Base-by-base conservation (phyloP, 192 early-diverging fungal species). In the Phlyctochytrium bullatum region DNA sequence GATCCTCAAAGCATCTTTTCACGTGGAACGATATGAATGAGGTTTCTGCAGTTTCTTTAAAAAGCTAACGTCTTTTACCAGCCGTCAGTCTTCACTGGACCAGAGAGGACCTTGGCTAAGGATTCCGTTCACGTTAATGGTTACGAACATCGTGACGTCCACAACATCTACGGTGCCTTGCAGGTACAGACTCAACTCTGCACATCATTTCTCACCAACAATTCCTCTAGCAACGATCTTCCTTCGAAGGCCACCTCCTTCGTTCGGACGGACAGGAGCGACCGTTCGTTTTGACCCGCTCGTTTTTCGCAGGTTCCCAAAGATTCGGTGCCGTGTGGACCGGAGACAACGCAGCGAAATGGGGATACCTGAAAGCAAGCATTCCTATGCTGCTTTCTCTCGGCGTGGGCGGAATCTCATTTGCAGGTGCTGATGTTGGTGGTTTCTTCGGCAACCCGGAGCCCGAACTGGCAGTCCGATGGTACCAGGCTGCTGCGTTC, bases 11-110 rank as follows among this genome's bases (percentile, higher is more conserved):
- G 24, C 71, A 70, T 51, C 82, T 98, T n/a, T 94, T 90, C 76
- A 89, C 93, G 1, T 99, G 97, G 97, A 98, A 97, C 77, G 97
- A 99, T 68, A 99, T 99, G 97, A 99, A 99, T 74, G 97, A 99
- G 40, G 40, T 47, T 14, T n/a, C n/a, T n/a, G n/a, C n/a, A n/a
- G n/a, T n/a, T n/a, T n/a, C n/a, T n/a, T n/a, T n/a, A n/a, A n/a
- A n/a, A n/a, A n/a, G n/a, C n/a, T n/a, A n/a, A n/a, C n/a, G n/a
- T n/a, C n/a, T n/a, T 14, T 47, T 14, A 20, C 40, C 40, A 47
- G 79, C 96, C 95, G 0, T 89, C 91, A 2, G 90, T 99, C 2
- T 99, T 99, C 72, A 97, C 78, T 75, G 96, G 96, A 0, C 95
- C 97, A 25, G 97, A 99, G 69, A 95, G 93, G 50, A 96, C 96